Base-by-base conservation (phyloP, 2,329 filamentous ascomycete genomes). In the Sclerotinia subarctica region DNA sequence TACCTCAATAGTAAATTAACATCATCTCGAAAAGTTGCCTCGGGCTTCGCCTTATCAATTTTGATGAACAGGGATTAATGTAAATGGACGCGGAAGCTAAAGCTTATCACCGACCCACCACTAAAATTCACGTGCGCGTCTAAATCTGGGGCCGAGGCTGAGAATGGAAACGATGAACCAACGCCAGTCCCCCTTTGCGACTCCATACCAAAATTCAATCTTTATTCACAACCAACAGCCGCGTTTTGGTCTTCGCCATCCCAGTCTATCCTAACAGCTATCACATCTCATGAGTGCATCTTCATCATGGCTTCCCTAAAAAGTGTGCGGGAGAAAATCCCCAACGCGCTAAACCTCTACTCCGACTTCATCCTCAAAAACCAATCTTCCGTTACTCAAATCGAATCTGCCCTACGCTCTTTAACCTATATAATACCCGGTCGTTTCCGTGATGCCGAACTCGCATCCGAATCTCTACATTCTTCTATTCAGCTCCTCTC, bases 361-460 rank as follows among this genome's bases (percentile, higher is more conserved):
- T 88, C 89, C 76, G 90, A 95, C 72, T 97, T 98, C 81, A 94
- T 99, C 82, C 91, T 92, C 71, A 95, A 94, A 81, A 99, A 99
- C 79, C 89, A 93, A 70, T 90, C 93, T 76, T 93, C 96, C 69
- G 93, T 99, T 65, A 92, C 93, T 62, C 94, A 97, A 81, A 94
- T 99, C 71, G 95, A 99, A 82, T 96, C 92, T 71, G 93, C 93
- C 19, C 82, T 99, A 76, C 88, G 95, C 51, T 97, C 93, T 38
- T 81, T 99, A 72, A 97, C 94, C 59, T 99, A 99, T 78, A 93
- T 99, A 72, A 95, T 98, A 62, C 95, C 94, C 68, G 94, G 92
- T 68, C 91, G 92, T 66, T 94, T 94, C 76, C 88, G 92, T 74
- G 94, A 98, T 80, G 94, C 94, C 71, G 95, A 98, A 78, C 90